Evolutionary conservation across 1,284 basidiomycete species (phyloP).

Genomic region (Trametes hirsuta): DNA sequence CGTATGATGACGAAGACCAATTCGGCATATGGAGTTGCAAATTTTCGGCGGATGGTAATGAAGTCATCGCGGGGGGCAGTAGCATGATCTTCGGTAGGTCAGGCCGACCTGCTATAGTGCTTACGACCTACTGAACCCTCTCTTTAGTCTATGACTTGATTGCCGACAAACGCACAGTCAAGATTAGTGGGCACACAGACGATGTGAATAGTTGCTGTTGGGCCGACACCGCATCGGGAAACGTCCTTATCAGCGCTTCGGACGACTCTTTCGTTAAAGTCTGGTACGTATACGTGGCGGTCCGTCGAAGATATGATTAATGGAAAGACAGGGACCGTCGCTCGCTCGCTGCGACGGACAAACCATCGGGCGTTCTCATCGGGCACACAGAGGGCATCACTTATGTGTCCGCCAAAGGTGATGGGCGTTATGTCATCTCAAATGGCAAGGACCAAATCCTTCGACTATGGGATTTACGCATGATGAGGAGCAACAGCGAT

Average conservation of each 20-base stretch:
- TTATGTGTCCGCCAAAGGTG: constrained; percentile 87
- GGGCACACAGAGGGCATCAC: constrained; percentile 97
- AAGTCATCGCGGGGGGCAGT: constrained; percentile 80
- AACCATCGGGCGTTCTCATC: constrained; percentile 90
- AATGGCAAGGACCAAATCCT: constrained; percentile 97
- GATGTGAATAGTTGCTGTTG: constrained; percentile 98
- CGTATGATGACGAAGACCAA: constrained; percentile 45
- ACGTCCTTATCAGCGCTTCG: constrained; percentile 91
- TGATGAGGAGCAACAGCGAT: constrained; percentile 81
- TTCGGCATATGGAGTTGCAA: constrained; percentile 92
- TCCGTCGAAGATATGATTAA: not conserved
- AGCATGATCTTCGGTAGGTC: constrained; percentile 74
- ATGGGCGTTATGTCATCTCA: constrained; percentile 95
- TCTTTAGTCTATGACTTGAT: constrained; percentile 86
- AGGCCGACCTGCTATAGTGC: constrained; percentile 15
- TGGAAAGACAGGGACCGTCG: constrained; percentile 78
- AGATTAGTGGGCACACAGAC: constrained; percentile 82
- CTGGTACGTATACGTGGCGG: constrained; percentile 61
- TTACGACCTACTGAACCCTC: not conserved
- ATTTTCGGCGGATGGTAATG: constrained; percentile 95
- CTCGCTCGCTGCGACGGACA: constrained; percentile 77
- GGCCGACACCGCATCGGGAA: constrained; percentile 90
- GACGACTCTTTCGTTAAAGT: constrained; percentile 96
- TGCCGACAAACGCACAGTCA: constrained; percentile 78
- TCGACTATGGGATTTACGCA: constrained; percentile 93